phyloP scores from a whole-genome alignment of 148 eudicot species.

The Rhododendron ferrugineum region DNA sequence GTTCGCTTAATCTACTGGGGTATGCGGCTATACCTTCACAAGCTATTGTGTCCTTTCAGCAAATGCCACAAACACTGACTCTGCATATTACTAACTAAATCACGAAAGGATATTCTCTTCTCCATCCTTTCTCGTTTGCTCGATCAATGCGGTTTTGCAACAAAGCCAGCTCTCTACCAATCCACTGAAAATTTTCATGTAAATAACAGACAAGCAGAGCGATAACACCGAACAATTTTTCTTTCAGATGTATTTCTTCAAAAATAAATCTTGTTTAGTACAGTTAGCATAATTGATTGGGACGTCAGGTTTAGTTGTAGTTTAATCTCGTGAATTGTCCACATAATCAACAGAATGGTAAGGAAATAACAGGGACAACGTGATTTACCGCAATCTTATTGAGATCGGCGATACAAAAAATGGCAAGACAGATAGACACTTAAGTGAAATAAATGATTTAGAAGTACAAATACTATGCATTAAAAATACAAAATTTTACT shows the following conservation, averaged over 20 bases:
- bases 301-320: not conserved
- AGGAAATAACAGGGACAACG: not conserved
- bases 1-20: not conserved
- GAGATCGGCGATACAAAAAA: not conserved
- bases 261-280: not conserved
- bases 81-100: not conserved
- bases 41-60: not conserved
- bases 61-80: not conserved
- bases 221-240: not conserved
- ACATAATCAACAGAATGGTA: not conserved
- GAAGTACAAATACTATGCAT: not conserved
- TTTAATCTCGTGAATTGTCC: not conserved
- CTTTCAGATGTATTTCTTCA: not conserved
- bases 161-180: constrained; percentile 38
- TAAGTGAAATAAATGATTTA: not conserved
- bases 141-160: constrained; percentile 55
- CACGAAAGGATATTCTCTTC: constrained; percentile 56
- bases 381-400: not conserved
- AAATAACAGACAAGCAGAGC: constrained; percentile 1
- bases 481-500: not conserved
- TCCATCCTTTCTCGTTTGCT: constrained; percentile 73
- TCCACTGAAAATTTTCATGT: constrained; percentile 33
- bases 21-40: not conserved
- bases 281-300: not conserved
- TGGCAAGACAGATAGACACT: not conserved